Percentiles rank a stretch among this genome's conserved stretches.
These are phyloP conservation scores for Fraxinus paxiana DNA, from an alignment of 305 asterid species.

Conservation along the genomic window DNA sequence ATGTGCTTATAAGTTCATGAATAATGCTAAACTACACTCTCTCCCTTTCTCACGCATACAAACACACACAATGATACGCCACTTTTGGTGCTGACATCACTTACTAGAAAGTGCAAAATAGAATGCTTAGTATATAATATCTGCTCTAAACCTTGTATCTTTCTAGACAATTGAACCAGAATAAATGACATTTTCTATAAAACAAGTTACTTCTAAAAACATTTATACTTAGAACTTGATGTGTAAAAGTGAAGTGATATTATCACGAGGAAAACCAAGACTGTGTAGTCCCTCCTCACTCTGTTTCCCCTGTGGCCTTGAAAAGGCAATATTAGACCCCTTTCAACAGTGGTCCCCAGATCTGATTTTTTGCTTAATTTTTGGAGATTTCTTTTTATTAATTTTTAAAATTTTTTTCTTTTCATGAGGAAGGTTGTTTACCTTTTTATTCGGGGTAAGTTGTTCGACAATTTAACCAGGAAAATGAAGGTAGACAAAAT, in stretches of 20 bases:
- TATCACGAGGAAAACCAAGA: background rate
- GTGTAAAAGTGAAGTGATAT: background rate
- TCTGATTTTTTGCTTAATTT: background rate
- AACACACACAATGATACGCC: background rate
- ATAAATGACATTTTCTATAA: background rate
- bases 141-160: background rate
- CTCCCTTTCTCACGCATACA: background rate
- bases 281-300: background rate
- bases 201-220: background rate
- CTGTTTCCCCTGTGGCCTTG: background rate
- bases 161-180: background rate
- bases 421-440: background rate
- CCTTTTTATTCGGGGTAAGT: background rate
- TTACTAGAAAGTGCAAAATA: background rate
- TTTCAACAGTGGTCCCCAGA: background rate
- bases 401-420: background rate
- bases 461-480: background rate
- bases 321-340: background rate
- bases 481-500: constrained; percentile 13
- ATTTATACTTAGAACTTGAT: background rate
- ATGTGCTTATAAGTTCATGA: constrained; percentile 2
- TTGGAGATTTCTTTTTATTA: background rate
- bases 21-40: background rate
- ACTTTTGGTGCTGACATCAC: background rate
- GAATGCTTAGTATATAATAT: background rate